Base-by-base conservation (phyloP, 1,284 basidiomycete species). In the Microbotryum scabiosae region DNA sequence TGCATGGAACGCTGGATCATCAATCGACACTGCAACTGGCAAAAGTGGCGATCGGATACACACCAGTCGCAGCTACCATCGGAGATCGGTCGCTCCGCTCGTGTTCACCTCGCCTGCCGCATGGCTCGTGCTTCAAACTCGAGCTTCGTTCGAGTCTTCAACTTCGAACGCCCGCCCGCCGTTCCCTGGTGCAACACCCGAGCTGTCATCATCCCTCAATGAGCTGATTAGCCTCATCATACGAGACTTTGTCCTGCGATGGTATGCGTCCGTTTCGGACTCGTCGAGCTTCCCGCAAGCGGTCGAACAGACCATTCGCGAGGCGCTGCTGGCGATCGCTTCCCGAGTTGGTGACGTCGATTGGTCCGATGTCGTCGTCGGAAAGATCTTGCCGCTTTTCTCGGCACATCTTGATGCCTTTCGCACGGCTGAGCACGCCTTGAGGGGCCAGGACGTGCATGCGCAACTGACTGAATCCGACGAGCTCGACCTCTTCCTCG, bases 321-420 rank as follows among this genome's bases (percentile, higher is more conserved):
- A 81, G 7, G 82, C 84, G 8, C 72, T 90, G 46, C 78, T 82
- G 59, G 77, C 81, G 21, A 70, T 91, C 10, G 71, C 86, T 3
- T 74, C 78, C 8, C 80, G 84, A 44, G 77, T 82, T 2, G 75
- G 80, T 12, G 76, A 72, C 20, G 77, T 93, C 47, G 93, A 97
- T 73, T 73, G 90, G 57, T 78, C 90, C 0, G 82, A 82, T 6
- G 79, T 97, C 10, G 73, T 92, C 30, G 89, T 96, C 23, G 86
- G 85, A 58, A 85, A 84, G 4, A 82, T 97, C 30, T 75, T 97
- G 7, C 94, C 94, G 4, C 86, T 85, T 70, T 77, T 97, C 59
- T 97, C 90, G 0, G 78, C 82, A 0, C 94, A 97, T 73, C 81
- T 97, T 32, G 88, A 93, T 63, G 85, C 87, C 56, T 97, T 90